Conservation (phyloP, 1,284 basidiomycete species). For the Tranzscheliella williamsii region DNA sequence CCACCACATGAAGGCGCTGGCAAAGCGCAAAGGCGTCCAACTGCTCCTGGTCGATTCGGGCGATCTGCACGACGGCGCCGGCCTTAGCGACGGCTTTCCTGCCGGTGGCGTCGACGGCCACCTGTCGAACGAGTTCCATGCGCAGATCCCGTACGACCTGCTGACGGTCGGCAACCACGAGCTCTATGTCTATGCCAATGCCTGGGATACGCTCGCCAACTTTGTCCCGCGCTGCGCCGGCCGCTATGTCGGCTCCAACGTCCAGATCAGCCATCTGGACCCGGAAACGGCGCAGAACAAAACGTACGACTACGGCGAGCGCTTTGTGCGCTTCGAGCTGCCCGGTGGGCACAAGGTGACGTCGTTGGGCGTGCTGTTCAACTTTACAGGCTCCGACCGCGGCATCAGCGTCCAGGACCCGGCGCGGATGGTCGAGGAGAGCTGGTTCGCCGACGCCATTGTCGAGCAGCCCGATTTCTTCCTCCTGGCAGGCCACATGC, state of each 20-base stretch:
- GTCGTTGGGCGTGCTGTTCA: conserved; percentile 48
- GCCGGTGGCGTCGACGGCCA: conserved; percentile 42
- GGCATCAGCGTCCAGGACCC: conserved; percentile 49
- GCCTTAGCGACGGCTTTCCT: conserved; percentile 52
- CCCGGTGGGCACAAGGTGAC: conserved; percentile 17
- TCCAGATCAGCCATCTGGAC: conserved; percentile 39
- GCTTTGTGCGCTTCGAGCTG: conserved; percentile 46
- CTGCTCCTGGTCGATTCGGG: conserved; percentile 57
- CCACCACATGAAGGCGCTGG: conserved; percentile 47
- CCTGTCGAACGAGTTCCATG: conserved; percentile 63
- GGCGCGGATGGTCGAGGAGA: conserved; percentile 47
- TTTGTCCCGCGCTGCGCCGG: conserved; percentile 67
- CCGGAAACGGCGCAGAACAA: conserved; percentile 16
- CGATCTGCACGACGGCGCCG: conserved; percentile 55
- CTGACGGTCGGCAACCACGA: conserved; percentile 88
- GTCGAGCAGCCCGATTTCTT: conserved; percentile 49
- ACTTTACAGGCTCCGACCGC: conserved; percentile 48
- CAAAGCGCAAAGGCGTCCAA: conserved; percentile 49
- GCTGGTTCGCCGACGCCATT: conserved; percentile 51
- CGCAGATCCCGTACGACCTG: conserved; percentile 76
- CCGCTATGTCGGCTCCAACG: conserved; percentile 45
- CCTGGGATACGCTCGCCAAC: conserved; percentile 77
- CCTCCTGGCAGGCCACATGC: conserved; percentile 55
- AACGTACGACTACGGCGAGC: conserved; percentile 41
- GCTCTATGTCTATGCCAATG: conserved; percentile 75